phyloP scores from a whole-genome alignment of 2,329 filamentous ascomycete genomes.

The Colletotrichum brevisporum region DNA sequence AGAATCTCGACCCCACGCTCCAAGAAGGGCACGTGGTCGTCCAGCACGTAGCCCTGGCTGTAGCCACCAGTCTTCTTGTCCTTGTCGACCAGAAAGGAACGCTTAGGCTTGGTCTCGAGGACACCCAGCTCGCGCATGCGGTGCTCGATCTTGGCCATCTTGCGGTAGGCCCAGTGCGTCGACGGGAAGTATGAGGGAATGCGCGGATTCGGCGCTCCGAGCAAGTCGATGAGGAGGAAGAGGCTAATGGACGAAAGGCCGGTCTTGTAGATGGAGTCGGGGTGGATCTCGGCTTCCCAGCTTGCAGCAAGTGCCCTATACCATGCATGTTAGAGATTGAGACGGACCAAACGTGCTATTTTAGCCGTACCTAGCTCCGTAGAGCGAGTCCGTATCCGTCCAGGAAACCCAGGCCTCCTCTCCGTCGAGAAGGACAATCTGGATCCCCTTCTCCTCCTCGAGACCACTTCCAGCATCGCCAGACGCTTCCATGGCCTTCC shows the following conservation, averaged over 20 bases:
- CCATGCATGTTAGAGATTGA: constrained; percentile 2
- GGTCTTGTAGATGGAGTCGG: constrained; percentile 81
- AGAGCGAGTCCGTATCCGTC: constrained; percentile 86
- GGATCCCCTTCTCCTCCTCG: constrained; percentile 85
- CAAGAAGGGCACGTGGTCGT: constrained; percentile 96
- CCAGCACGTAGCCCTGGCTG: constrained; percentile 71
- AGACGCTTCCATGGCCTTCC: constrained; percentile 77
- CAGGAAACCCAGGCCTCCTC: constrained; percentile 92
- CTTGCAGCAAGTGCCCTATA: constrained; percentile 78
- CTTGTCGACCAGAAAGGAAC: constrained; percentile 76
- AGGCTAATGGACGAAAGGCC: constrained; percentile 85
- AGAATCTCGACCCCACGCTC: constrained; percentile 86
- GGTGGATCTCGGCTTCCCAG: constrained; percentile 82
- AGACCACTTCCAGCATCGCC: constrained; percentile 68
- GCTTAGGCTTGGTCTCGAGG: constrained; percentile 71
- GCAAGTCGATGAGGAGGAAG: constrained; percentile 91
- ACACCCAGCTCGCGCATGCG: constrained; percentile 78
- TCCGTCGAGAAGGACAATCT: constrained; percentile 91
- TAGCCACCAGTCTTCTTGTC: constrained; percentile 65
- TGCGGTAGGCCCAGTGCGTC: constrained; percentile 93
- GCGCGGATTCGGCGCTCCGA: constrained; percentile 77
- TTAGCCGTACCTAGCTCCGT: constrained; percentile 79
- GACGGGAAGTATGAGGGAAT: constrained; percentile 90
- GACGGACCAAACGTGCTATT: neutral
- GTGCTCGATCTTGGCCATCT: constrained; percentile 80